Percentiles rank a stretch among this genome's conserved stretches.
phyloP scores from a whole-genome alignment of 305 asterid species.

The Fraxinus greggii region DNA sequence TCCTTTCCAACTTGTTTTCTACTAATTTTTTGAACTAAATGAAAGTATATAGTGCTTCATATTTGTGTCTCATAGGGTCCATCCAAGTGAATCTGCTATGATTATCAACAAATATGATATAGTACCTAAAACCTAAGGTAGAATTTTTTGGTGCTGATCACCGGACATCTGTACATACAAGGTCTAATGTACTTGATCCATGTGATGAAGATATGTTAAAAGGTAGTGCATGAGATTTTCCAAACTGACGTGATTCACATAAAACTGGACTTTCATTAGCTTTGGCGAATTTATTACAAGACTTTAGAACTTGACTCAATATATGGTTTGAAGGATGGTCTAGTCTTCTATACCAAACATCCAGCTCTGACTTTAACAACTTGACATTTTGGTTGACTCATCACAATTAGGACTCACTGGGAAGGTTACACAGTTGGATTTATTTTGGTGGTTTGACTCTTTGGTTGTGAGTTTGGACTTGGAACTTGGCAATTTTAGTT shows the following conservation, averaged over 20 bases:
- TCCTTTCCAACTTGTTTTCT: too few relatives aligned
- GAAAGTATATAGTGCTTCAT: neutral
- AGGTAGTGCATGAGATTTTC: neutral
- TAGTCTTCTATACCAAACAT: neutral
- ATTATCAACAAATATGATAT: too few relatives aligned
- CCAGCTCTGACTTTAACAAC: too few relatives aligned
- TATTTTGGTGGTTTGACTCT: too few relatives aligned
- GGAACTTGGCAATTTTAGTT: too few relatives aligned
- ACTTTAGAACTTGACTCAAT: neutral
- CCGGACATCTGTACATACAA: neutral
- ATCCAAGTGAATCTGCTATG: neutral
- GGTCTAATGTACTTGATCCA: neutral
- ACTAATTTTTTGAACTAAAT: too few relatives aligned
- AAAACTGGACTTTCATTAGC: neutral
- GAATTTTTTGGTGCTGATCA: neutral
- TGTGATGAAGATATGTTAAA: neutral
- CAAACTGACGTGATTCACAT: neutral
- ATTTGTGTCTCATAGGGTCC: neutral
- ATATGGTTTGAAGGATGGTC: neutral
- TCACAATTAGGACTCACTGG: too few relatives aligned
- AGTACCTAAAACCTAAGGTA: neutral
- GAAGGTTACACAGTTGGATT: too few relatives aligned
- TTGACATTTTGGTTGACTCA: too few relatives aligned
- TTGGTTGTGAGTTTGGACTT: too few relatives aligned
- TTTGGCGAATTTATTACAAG: neutral